Evolutionary conservation across 805 yeast species (phyloP).

Genomic region (Zygosaccharomyces siamensis): DNA sequence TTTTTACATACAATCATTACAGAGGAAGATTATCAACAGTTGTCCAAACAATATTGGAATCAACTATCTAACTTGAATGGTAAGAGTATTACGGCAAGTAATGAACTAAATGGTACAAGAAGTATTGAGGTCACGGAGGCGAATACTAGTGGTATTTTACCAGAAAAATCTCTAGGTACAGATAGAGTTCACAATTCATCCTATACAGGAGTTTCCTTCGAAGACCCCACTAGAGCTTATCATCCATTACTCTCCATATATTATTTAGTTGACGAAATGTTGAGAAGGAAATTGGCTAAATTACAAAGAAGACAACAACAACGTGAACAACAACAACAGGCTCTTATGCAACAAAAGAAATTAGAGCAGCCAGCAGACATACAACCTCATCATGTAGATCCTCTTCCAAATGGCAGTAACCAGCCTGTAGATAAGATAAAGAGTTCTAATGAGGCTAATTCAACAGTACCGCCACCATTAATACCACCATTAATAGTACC

Average conservation of each 20-base stretch:
- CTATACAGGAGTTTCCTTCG: constrained; percentile 12
- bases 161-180: background rate
- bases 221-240: constrained; percentile 80
- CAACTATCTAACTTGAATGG: constrained; percentile 14
- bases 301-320: constrained; percentile 25
- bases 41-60: constrained; percentile 31
- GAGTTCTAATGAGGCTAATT: background rate
- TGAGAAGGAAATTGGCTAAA: constrained; percentile 61
- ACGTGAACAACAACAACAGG: constrained; percentile 20
- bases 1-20: constrained; percentile 55
- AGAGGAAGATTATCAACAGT: constrained; percentile 53
- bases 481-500: constrained; percentile 7
- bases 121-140: constrained; percentile 6
- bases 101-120: constrained; percentile 10
- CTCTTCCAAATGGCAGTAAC: background rate
- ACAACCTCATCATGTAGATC: constrained; percentile 1
- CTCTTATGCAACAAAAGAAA: constrained; percentile 17
- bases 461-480: constrained; percentile 6
- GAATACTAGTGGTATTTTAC: background rate
- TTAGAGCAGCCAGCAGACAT: constrained; percentile 8
- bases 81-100: constrained; percentile 11
- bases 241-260: constrained; percentile 89
- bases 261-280: constrained; percentile 79
- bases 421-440: background rate
- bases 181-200: constrained; percentile 8